Base-by-base conservation (phyloP, 208 protist genomes). In the Balamuthia mandrillaris region DNA sequence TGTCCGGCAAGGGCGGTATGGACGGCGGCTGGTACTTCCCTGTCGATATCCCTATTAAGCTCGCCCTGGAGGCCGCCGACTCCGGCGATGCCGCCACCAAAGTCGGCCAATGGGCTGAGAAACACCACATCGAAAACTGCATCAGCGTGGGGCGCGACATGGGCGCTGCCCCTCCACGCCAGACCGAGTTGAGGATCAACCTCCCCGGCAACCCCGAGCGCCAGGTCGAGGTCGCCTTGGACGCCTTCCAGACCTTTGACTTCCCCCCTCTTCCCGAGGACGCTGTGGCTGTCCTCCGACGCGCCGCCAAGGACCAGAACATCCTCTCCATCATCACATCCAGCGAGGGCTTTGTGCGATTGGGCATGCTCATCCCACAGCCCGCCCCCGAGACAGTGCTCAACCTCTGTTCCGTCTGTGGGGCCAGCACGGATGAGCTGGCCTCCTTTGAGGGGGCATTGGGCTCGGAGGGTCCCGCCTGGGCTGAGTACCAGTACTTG, bases 101-200 rank as follows among this genome's bases (percentile, higher is more conserved):
- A 0, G 29, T 85, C 27, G 21, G 45, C 0, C 6, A 85, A 85
- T 85, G 79, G 79, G 56, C 79, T 16, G 49, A 85, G 42, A 60
- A 84, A 83, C 58, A 85, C 41, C 16, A 24, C 18, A 83, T 85
- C 21, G 41, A 54, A 14, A 54, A 54, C 16, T 14, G 16, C 18
- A 24, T 14, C 47, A 54, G 47, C 47, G 85, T 92, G 41, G 89
- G 89, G 24, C 60, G 89, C 61, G 89, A 92, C 79, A 92, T 92
- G 89, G 89, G 87, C 61, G 87, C 88, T 35, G 87, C 89, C 33
- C 89, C 89, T 77, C 89, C 89, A 14, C 75, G 89, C 75, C 89
- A 92, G 54, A 90, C 89, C 9, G 89, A 92, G 81, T 65, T 91
- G 39, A 47, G 89, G 24, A 31, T 92, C 31, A 85, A 86, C 37